Conservation (phyloP, 148 eudicot genomes). For the Camellia granthamiana region DNA sequence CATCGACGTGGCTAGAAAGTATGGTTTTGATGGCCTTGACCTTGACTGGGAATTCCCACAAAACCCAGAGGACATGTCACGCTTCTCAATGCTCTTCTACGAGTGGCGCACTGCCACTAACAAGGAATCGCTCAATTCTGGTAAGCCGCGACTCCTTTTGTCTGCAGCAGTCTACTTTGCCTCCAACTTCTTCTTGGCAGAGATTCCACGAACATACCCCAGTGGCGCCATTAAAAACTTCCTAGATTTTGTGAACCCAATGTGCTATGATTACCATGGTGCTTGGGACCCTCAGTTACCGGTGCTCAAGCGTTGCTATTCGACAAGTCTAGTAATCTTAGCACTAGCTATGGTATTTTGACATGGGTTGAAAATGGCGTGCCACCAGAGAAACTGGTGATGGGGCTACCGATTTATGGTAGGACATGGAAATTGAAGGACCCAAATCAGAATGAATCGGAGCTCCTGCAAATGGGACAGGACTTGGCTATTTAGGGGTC, state of each 20-base stretch:
- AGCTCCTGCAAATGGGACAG: too few relatives aligned
- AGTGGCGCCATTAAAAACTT: constrained; percentile 15
- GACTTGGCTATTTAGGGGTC: too few relatives aligned
- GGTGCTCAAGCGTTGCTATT: constrained; percentile 27
- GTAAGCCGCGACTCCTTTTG: constrained; percentile 12
- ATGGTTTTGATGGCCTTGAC: constrained; percentile 25
- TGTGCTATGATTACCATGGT: constrained; percentile 38
- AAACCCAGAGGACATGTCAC: constrained; percentile 25
- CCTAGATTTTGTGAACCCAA: constrained; percentile 30
- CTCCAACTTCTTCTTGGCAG: neutral
- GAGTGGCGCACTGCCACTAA: constrained; percentile 21
- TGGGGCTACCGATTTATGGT: too few relatives aligned
- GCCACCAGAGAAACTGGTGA: too few relatives aligned
- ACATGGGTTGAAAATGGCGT: neutral
- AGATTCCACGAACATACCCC: constrained; percentile 16
- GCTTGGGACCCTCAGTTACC: constrained; percentile 23
- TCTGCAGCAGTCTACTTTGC: constrained; percentile 21
- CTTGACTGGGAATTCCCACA: constrained; percentile 41
- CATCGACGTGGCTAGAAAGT: constrained; percentile 23
- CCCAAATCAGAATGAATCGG: too few relatives aligned
- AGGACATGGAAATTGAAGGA: too few relatives aligned
- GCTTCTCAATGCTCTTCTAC: constrained; percentile 15
- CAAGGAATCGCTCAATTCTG: neutral
- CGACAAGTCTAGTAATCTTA: constrained; percentile 28
- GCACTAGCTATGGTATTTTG: constrained; percentile 29